A percentile compares a stretch with the other conserved stretches of the same genome.
phyloP scores from a whole-genome alignment of 495 filamentous ascomycete genomes.

The Cairneyella variabilis region DNA sequence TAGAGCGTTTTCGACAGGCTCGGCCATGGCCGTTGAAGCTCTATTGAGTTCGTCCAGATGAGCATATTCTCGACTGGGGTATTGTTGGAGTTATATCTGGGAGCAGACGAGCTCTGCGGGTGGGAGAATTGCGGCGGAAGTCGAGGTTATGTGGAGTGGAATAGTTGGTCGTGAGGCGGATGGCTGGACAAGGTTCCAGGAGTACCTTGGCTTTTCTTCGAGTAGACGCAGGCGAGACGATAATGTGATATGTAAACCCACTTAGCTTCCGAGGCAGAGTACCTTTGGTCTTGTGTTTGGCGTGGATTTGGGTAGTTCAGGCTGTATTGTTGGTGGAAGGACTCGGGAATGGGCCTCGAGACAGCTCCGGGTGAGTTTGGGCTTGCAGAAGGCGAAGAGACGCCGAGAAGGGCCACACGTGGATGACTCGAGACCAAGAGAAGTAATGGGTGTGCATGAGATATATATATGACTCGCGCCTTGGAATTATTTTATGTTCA shows the following conservation, averaged over 20 bases:
- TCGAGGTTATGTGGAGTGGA: too few relatives aligned
- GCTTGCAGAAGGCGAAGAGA: background rate
- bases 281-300: background rate
- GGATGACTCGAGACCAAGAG: too few relatives aligned
- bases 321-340: background rate
- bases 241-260: too few relatives aligned
- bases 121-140: too few relatives aligned
- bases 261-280: background rate
- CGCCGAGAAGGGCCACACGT: background rate
- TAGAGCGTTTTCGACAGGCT: slow-evolving; percentile 5
- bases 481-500: too few relatives aligned
- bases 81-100: background rate
- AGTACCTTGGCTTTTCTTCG: too few relatives aligned
- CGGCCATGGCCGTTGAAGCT: slow-evolving; percentile 18
- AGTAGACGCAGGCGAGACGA: too few relatives aligned
- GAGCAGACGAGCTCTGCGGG: background rate
- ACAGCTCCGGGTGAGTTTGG: background rate
- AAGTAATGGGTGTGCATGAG: too few relatives aligned
- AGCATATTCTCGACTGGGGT: slow-evolving; percentile 22
- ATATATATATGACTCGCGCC: too few relatives aligned
- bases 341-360: background rate
- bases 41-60: slow-evolving; percentile 15
- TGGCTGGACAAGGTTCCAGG: too few relatives aligned
- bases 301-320: background rate
- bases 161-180: too few relatives aligned